Percentiles rank a stretch among this genome's conserved stretches.
Evolutionary conservation across 2,329 filamentous ascomycete species (phyloP).

Genomic region (Hypoxylon sp.): DNA sequence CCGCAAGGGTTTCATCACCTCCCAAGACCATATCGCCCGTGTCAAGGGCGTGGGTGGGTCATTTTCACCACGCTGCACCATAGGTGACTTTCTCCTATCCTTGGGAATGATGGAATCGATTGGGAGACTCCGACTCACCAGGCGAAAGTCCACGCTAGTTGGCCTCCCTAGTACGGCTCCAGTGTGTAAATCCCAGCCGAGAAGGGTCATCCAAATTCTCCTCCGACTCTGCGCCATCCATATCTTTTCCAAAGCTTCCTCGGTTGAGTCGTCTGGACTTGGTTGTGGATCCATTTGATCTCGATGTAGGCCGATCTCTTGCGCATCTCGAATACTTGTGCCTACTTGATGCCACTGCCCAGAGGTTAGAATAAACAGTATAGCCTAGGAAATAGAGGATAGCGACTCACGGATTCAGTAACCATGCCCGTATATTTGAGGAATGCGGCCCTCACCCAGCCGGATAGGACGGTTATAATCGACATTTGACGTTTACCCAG

Average conservation of each 20-base stretch:
- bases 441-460: constrained; percentile 64
- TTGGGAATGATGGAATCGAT: constrained; percentile 61
- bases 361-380: constrained; percentile 21
- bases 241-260: constrained; percentile 62
- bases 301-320: constrained; percentile 68
- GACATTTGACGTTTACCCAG: constrained; percentile 66
- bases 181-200: constrained; percentile 64
- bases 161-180: constrained; percentile 63
- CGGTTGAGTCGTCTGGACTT: constrained; percentile 52
- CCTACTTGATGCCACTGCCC: constrained; percentile 64
- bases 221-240: constrained; percentile 66
- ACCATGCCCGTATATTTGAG: constrained; percentile 68
- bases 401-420: constrained; percentile 60
- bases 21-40: constrained; percentile 59
- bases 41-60: constrained; percentile 67
- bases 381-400: neutral
- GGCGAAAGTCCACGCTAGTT: constrained; percentile 61
- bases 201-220: constrained; percentile 64
- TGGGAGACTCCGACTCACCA: constrained; percentile 58
- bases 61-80: constrained; percentile 56
- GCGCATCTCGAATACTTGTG: constrained; percentile 66
- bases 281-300: constrained; percentile 62
- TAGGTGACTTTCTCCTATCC: constrained; percentile 57
- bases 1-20: constrained; percentile 58
- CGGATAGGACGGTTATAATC: constrained; percentile 64